Evolutionary conservation across 768 basidiomycete genomes (phyloP), one percentile per base, ranked within the genome.

Genomic region (Naganishia kalamii): DNA sequence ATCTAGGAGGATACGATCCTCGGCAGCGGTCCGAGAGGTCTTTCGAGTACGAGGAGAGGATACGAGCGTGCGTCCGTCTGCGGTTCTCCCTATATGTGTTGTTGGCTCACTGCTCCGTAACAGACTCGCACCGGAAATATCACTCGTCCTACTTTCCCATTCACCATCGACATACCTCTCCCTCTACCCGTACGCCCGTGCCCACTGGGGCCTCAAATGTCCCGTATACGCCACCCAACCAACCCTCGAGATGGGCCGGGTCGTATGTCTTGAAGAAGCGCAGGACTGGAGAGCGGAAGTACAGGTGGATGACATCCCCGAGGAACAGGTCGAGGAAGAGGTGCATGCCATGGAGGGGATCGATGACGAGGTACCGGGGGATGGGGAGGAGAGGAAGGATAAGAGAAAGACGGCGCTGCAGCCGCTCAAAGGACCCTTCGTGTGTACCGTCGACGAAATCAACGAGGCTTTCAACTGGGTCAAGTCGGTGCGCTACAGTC

Each of bases 181-280:
- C 17, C 81, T 98, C n/a, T 92, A 90, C 74, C 86, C 96, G 12
- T 97, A 89, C 77, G 92, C 96, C 5, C 84, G 89, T 75, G 84
- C 92, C 19, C 83, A 85, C 75, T 92, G 90, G 88, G 87, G 87
- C 23, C 82, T 98, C 44, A 87, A 84, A 65, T 92, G 92, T 23
- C 91, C 92, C 3, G 86, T 92, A 21, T 99, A 98, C 76, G 88
- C 90, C 0, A 94, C 93, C 2, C 84, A 97, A 29, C 94, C 94
- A 40, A 92, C 96, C 0, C 90, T 93, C 70, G 91, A 93, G 62
- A 94, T 92, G 87, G 94, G 89, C 4, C 84, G 90, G 35, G 90
- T 97, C 46, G 90, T 90, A 17, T 88, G 89, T 1, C 84, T 88
- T 6, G 91, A 97, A 77, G 92, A 96, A 72, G 84, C 88, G 0